Evolutionary conservation across 176 grass and related monocot species (phyloP), one percentile per base, ranked within the genome.

Genomic region (barley (Hordeum vulgare)): DNA sequence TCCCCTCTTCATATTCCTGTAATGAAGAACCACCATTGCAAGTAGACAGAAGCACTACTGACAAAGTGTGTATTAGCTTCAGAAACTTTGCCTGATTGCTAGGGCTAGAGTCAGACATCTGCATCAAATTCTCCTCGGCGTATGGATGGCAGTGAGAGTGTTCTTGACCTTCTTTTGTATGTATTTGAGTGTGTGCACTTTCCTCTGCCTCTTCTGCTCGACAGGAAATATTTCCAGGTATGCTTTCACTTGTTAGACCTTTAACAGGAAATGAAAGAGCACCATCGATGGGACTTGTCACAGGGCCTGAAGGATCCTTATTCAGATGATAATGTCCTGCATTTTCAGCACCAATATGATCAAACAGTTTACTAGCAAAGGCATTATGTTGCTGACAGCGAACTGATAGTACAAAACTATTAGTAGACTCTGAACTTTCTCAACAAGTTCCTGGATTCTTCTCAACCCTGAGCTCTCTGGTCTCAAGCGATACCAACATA

Each of bases 11-110:
- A 76, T 76, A 74, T 51, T 83, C 88, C 47, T 77, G 81, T 57
- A 95, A 75, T 21, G 84, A 59, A 75, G 77, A 86, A 74, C 69
- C 83, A 58, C 82, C 71, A 62, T 78, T 75, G 47, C 82, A 90
- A 61, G 74, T 73, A 7, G 85, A 90, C 47, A 88, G 44, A 79
- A 95, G 90, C 73, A 35, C 49, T 71, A 62, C 81, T 8, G 85
- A 90, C 23, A 92, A 83, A 82, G 86, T 83, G 71, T 95, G 85
- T 83, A 95, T 81, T 68, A 85, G 78, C 69, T 86, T 88, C 47
- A 92, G 53, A 75, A 92, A 65, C 49, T 70, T 58, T 51, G 57
- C 65, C 60, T 28, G 71, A 26, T 57, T 72, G 21, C 49, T 88
- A 66, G 57, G 81, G 56, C 65, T 73, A 12, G 82, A 71, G 23